A percentile compares a stretch with the other conserved stretches of the same genome.
phyloP scores from a whole-genome alignment of 2,329 filamentous ascomycete genomes.

The Leptosphaerulina australis region DNA sequence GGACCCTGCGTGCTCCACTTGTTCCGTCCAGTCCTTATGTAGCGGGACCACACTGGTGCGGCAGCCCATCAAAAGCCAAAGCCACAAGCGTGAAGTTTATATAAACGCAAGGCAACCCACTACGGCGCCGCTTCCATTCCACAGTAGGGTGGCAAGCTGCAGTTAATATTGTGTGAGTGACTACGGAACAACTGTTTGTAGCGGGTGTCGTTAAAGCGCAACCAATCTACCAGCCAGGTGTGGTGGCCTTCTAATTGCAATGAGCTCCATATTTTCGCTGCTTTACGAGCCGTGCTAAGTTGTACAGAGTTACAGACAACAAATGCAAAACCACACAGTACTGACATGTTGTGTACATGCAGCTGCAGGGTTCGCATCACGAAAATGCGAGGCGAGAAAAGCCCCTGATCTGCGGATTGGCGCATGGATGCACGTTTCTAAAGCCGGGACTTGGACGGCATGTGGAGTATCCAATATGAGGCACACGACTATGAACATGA shows the following conservation, averaged over 20 bases:
- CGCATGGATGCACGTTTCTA: constrained; percentile 12
- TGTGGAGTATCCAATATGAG: constrained; percentile 2
- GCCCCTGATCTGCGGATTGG: constrained; percentile 14
- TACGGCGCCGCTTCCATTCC: background rate
- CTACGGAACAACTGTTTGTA: no score
- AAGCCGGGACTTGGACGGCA: constrained; percentile 5
- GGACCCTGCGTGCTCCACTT: constrained; percentile 4
- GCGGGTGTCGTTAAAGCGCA: no score
- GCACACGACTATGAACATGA: constrained; percentile 18
- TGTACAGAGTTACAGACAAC: background rate
- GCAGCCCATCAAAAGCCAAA: constrained; percentile 7
- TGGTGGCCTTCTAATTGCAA: background rate
- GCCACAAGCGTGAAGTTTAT: constrained; percentile 10
- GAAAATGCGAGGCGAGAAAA: constrained; percentile 4
- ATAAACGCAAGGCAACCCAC: background rate
- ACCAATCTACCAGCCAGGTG: background rate
- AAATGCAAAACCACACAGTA: background rate
- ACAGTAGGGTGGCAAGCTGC: background rate
- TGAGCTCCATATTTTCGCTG: background rate
- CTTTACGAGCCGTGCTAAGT: background rate
- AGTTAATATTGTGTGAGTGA: background rate
- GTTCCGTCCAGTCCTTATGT: background rate
- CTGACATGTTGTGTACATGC: constrained; percentile 5
- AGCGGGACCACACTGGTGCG: constrained; percentile 13
- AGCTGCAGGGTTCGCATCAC: constrained; percentile 9